Evolutionary conservation across 2,329 filamentous ascomycete genomes (phyloP), one percentile per base, ranked within the genome.

Genomic region (Teratosphaeria zuluensis): DNA sequence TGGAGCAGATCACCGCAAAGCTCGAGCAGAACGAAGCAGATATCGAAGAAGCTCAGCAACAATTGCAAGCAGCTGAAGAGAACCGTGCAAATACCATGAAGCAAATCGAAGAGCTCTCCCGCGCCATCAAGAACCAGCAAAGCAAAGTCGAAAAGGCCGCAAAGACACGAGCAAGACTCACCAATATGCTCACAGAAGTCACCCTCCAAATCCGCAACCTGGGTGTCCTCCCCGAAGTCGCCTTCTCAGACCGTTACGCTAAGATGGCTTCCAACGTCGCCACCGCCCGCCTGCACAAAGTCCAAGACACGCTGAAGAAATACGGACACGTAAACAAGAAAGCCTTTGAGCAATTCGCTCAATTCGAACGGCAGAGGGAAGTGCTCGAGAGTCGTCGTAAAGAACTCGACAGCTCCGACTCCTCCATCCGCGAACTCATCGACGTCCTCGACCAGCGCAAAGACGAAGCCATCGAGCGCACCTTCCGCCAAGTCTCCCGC

Each of bases 291-390:
- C 83, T 97, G 28, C 91, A 94, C 76, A 95, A 92, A 69, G 90
- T 92, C 69, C 95, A 95, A 63, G 90, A 96, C 66, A 86, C 89
- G 0, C 80, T 97, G 57, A 97, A 97, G 77, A 96, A 96, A 72
- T 97, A 94, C 77, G 57, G 57, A 7, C 90, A 96, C 69, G 92
- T 99, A 76, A 99, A 99, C 82, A 99, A 97, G 78, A 97, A 99
- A 77, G 94, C 94, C 0, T 96, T 97, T 71, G 95, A 99, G 75
- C 94, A 99, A 73, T 99, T 97, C 78, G 95, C 92, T 77, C 95
- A 87, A 76, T 99, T 97, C 73, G 96, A 92, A 7, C 88, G 86
- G 55, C 90, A 96, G 74, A 88, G 95, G 59, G 92, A 96, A 62
- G 87, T 88, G 24, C 80, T 99, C 19, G 88, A 89, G 55, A 88